Evolutionary conservation across 2,329 filamentous ascomycete species (phyloP).

Genomic region (Monilinia fructicola): DNA sequence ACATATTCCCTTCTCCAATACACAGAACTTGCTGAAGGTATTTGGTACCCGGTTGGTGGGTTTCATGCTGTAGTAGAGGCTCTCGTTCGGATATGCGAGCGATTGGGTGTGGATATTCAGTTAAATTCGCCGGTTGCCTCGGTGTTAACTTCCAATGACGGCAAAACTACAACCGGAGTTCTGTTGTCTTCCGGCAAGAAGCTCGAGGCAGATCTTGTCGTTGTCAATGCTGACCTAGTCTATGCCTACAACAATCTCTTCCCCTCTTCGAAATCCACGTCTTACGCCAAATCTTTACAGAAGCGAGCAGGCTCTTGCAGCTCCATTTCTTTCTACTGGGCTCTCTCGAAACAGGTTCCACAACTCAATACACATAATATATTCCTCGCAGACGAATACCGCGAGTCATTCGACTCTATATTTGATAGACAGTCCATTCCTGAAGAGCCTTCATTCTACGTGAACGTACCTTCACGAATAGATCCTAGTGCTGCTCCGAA

Average conservation of each 20-base stretch:
- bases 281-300: constrained; percentile 44
- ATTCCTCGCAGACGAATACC: constrained; percentile 72
- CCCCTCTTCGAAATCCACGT: constrained; percentile 27
- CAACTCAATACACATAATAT: constrained; percentile 72
- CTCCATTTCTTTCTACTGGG: constrained; percentile 77
- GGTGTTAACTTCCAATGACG: constrained; percentile 54
- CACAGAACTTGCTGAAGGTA: constrained; percentile 72
- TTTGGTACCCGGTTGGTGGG: constrained; percentile 72
- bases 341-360: constrained; percentile 57
- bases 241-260: constrained; percentile 73
- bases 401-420: constrained; percentile 72
- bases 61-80: constrained; percentile 66
- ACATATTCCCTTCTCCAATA: constrained; percentile 75
- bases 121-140: constrained; percentile 57
- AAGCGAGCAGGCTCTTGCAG: constrained; percentile 63
- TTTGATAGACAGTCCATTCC: constrained; percentile 70
- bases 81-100: constrained; percentile 61
- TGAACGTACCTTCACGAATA: constrained; percentile 71
- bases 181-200: constrained; percentile 56
- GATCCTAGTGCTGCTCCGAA: constrained; percentile 66
- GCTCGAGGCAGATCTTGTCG: constrained; percentile 63
- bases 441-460: constrained; percentile 69
- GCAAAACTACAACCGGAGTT: constrained; percentile 57
- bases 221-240: constrained; percentile 72
- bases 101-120: constrained; percentile 61